Evolutionary conservation across 495 filamentous ascomycete genomes (phyloP).

Genomic region (Xylaria cubensis): DNA sequence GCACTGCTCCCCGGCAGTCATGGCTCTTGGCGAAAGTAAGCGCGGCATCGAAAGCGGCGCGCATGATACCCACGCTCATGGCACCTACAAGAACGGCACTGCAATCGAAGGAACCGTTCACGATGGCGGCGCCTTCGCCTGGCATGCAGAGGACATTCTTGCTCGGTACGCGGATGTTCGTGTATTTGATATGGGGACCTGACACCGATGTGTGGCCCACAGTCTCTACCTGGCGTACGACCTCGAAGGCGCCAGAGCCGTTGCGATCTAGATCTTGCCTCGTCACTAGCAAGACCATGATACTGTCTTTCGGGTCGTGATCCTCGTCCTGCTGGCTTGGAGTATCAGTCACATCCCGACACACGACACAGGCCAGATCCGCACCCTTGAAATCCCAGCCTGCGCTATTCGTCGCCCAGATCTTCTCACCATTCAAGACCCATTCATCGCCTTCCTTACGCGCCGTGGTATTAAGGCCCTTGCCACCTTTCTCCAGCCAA

Average conservation of each 20-base stretch:
- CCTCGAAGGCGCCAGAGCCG: conserved; percentile 46
- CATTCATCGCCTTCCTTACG: conserved; percentile 58
- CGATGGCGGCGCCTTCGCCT: conserved; percentile 41
- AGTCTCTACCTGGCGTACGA: conserved; percentile 50
- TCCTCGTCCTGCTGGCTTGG: conserved; percentile 33
- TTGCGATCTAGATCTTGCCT: conserved; percentile 6
- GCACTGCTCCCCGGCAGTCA: conserved; percentile 47
- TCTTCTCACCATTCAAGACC: conserved; percentile 64
- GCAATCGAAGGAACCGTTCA: conserved; percentile 44
- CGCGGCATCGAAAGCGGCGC: conserved; percentile 59
- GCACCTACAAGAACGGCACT: conserved; percentile 59
- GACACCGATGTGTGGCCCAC: conserved; percentile 55
- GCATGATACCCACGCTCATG: conserved; percentile 61
- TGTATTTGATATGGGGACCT: conserved; percentile 55
- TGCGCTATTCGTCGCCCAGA: conserved; percentile 62
- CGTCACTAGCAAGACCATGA: neutral
- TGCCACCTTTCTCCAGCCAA: conserved; percentile 55
- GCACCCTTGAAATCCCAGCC: conserved; percentile 61
- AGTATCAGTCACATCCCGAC: conserved; percentile 46
- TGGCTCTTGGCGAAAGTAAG: conserved; percentile 55
- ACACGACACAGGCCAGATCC: conserved; percentile 61
- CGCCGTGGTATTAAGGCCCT: conserved; percentile 57
- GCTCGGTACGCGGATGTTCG: conserved; percentile 53
- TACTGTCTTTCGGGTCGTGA: neutral
- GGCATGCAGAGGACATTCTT: conserved; percentile 54